phyloP scores from a whole-genome alignment of 2,329 filamentous ascomycete genomes.

The Aspergillus melleus region DNA sequence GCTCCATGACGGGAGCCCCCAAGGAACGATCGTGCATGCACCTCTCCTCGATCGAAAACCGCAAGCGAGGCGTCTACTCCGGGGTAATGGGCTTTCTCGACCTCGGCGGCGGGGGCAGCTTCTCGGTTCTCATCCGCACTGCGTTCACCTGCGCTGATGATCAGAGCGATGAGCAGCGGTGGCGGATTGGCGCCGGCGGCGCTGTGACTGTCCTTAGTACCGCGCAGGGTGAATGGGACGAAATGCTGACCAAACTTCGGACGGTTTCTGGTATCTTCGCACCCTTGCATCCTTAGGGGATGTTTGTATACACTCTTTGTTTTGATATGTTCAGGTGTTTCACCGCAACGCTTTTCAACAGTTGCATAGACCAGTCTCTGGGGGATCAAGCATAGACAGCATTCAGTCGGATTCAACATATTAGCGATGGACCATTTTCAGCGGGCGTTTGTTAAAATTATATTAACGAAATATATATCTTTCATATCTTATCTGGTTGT shows the following conservation, averaged over 20 bases:
- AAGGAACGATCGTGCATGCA: conserved; percentile 92
- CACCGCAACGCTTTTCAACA: conserved; percentile 30
- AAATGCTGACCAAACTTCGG: conserved; percentile 77
- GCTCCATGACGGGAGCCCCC: conserved; percentile 94
- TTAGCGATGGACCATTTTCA: conserved; percentile 20
- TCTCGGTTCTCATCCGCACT: conserved; percentile 86
- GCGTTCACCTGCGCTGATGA: conserved; percentile 57
- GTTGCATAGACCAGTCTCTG: conserved; percentile 14
- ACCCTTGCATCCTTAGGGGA: conserved; percentile 18
- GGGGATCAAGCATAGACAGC: conserved; percentile 6
- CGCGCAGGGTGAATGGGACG: conserved; percentile 77
- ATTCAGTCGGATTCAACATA: conserved; percentile 31
- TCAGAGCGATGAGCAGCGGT: conserved; percentile 44
- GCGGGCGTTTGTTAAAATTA: neutral
- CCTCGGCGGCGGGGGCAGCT: conserved; percentile 79
- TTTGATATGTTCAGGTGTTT: neutral
- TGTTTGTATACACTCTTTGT: neutral
- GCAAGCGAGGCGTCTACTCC: conserved; percentile 73
- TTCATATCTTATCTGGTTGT: no score
- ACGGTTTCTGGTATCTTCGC: conserved; percentile 46
- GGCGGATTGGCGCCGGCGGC: conserved; percentile 86
- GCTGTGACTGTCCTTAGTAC: conserved; percentile 85
- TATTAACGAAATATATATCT: neutral
- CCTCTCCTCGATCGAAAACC: conserved; percentile 66
- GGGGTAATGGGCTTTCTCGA: conserved; percentile 90